Conservation (phyloP, 83 land plant genomes). For the Picea mariana region DNA sequence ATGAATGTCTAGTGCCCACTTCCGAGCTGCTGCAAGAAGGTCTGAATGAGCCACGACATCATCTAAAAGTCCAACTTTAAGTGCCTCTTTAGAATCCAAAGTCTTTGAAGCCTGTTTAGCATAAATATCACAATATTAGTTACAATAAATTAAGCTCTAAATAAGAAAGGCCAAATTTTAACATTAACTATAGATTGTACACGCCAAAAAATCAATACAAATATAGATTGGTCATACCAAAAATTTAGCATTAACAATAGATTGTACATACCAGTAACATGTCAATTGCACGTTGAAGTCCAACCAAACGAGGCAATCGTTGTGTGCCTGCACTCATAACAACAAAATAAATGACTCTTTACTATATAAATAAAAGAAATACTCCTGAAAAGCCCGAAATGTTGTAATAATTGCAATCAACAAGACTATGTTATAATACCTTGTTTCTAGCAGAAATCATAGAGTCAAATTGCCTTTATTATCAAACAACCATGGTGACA, state of each 20-base stretch:
- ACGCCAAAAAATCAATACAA: conserved; percentile 25
- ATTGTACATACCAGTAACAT: conserved; percentile 48
- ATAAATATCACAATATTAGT: background rate
- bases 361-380: conserved; percentile 3
- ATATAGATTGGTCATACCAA: conserved; percentile 27
- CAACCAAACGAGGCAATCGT: conserved; percentile 49
- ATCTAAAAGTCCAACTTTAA: conserved; percentile 52
- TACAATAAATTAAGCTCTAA: background rate
- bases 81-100: conserved; percentile 39
- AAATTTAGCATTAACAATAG: background rate
- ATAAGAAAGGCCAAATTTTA: background rate
- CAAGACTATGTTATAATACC: background rate
- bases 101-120: conserved; percentile 40
- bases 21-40: conserved; percentile 40
- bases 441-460: background rate
- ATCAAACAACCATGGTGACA: conserved; percentile 3
- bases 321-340: conserved; percentile 37
- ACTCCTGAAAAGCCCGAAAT: conserved; percentile 1
- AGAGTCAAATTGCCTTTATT: background rate
- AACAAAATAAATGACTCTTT: background rate
- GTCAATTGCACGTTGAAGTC: conserved; percentile 47
- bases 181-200: background rate
- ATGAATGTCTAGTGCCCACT: conserved; percentile 51
- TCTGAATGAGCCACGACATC: conserved; percentile 33
- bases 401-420: background rate